A percentile compares a stretch with the other conserved stretches of the same genome.
Evolutionary conservation across 2,329 filamentous ascomycete species (phyloP).

Genomic region (Botrytis hyacinthi): DNA sequence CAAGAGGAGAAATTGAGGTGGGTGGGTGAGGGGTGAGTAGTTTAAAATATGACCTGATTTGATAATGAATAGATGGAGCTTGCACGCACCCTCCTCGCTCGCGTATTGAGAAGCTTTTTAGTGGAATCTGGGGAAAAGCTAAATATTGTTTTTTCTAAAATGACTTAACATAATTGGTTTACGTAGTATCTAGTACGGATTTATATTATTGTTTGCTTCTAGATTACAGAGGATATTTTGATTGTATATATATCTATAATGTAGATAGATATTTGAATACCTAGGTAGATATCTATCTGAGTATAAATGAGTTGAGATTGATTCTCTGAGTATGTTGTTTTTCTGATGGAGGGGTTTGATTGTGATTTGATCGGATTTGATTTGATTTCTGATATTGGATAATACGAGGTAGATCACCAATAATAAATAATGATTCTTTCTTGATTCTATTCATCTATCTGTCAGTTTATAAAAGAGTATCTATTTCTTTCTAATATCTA

Average conservation of each 20-base stretch:
- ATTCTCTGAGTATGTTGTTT: neutral
- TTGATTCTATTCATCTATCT: neutral
- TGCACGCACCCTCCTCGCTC: neutral
- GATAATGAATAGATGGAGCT: neutral
- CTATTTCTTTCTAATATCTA: neutral
- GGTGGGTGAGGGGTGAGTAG: slow-evolving; percentile 11
- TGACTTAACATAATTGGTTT: neutral
- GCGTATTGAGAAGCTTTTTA: neutral
- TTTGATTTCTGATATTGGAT: neutral
- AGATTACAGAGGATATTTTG: neutral
- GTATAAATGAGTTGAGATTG: neutral
- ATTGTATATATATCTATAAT: too few species aligned
- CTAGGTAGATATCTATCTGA: too few species aligned
- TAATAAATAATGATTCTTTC: neutral
- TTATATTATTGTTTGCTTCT: neutral
- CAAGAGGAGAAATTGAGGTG: neutral
- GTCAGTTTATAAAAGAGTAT: accelerated
- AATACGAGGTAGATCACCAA: neutral
- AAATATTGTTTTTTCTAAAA: neutral
- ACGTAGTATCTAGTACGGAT: neutral
- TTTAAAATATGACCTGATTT: neutral
- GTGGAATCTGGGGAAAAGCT: slow-evolving; percentile 18
- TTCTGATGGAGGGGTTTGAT: too few species aligned
- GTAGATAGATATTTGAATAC: neutral
- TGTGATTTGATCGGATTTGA: neutral